A percentile compares a stretch with the other conserved stretches of the same genome.
phyloP scores from a whole-genome alignment of 2,329 filamentous ascomycete species.

The Aureobasidium musti region DNA sequence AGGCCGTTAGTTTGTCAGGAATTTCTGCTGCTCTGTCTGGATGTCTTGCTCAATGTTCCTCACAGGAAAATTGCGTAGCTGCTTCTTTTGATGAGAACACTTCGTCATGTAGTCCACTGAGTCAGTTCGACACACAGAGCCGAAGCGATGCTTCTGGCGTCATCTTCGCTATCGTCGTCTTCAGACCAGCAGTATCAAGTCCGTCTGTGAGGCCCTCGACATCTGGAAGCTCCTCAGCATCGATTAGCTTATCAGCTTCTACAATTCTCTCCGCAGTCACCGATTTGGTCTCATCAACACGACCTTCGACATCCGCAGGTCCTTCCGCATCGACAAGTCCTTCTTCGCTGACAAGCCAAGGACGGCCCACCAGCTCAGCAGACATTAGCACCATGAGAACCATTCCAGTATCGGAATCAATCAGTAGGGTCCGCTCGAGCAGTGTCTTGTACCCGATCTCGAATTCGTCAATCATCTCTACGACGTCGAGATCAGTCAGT shows the following conservation, averaged over 20 bases:
- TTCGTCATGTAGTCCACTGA: not conserved
- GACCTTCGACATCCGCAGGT: no score
- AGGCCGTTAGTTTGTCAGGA: not conserved
- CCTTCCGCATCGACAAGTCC: no score
- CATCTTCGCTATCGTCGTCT: not conserved
- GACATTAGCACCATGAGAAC: no score
- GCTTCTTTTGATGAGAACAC: not conserved
- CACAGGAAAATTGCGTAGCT: not conserved
- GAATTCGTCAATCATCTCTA: not conserved
- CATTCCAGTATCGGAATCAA: no score
- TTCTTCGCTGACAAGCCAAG: no score
- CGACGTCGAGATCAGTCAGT: not conserved
- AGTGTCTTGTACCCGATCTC: constrained; percentile 3
- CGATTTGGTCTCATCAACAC: no score
- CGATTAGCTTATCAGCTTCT: no score
- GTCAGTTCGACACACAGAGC: not conserved
- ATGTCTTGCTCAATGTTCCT: not conserved
- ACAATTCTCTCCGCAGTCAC: no score
- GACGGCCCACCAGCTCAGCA: no score
- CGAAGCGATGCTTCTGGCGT: not conserved
- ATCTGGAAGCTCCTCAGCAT: no score
- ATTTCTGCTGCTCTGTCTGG: not conserved
- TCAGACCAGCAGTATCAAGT: not conserved
- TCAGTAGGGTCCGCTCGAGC: not conserved
- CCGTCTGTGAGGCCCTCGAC: no score